Conservation (phyloP, 208 protist genomes). For the Trypanosoma mega region DNA sequence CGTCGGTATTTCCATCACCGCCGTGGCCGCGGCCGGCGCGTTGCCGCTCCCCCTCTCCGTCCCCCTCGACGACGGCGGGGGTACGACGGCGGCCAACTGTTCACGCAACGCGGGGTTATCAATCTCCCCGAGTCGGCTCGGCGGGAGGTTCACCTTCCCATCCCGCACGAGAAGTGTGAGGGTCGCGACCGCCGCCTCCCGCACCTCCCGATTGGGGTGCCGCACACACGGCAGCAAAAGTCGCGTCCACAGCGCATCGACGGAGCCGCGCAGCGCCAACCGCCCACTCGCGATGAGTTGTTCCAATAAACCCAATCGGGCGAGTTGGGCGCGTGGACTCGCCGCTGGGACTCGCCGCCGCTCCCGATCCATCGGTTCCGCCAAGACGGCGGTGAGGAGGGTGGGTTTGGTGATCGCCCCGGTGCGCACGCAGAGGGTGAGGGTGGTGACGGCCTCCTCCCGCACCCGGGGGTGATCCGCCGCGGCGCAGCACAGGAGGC, state of each 20-base stretch:
- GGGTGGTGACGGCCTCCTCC: slow-evolving; percentile 63
- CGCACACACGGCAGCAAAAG: slow-evolving; percentile 76
- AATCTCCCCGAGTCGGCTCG: slow-evolving; percentile 51
- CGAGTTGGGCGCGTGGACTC: slow-evolving; percentile 51
- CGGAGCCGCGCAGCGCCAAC: slow-evolving; percentile 5
- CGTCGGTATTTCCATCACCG: no score
- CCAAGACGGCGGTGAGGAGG: slow-evolving; percentile 49
- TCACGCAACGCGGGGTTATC: slow-evolving; percentile 66
- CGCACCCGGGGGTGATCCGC: slow-evolving; percentile 68
- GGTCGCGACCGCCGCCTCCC: slow-evolving; percentile 59
- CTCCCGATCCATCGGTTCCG: slow-evolving; percentile 76
- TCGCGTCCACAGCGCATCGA: slow-evolving; percentile 43
- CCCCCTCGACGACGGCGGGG: background rate
- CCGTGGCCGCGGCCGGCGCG: no score
- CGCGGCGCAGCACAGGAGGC: slow-evolving; percentile 69
- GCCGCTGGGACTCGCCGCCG: slow-evolving; percentile 43
- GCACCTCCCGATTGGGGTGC: slow-evolving; percentile 75
- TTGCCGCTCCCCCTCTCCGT: no score
- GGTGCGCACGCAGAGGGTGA: slow-evolving; percentile 55
- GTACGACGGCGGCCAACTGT: slow-evolving; percentile 1
- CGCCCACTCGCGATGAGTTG: slow-evolving; percentile 16
- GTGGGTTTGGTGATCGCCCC: slow-evolving; percentile 28
- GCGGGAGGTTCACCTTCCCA: slow-evolving; percentile 35
- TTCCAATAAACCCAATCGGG: slow-evolving; percentile 62
- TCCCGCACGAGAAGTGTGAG: slow-evolving; percentile 35